These are phyloP conservation scores for Trematosphaeria pertusa DNA, from an alignment of 2,329 filamentous ascomycete species.

Conservation along the genomic window DNA sequence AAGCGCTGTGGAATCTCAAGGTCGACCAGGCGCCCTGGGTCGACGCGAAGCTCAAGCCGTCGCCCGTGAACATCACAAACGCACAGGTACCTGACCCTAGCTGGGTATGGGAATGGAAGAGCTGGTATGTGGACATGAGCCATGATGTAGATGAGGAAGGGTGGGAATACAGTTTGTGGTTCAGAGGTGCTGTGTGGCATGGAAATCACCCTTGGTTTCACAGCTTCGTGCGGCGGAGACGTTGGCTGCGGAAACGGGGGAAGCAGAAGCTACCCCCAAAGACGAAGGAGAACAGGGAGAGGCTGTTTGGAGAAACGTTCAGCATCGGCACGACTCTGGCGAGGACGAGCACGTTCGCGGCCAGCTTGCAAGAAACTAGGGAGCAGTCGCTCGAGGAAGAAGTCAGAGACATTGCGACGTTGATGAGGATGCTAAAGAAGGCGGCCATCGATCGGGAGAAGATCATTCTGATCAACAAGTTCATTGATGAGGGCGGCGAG, in stretches of 20 bases:
- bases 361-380: slow-evolving; percentile 24
- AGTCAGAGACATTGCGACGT: slow-evolving; percentile 68
- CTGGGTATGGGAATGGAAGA: slow-evolving; percentile 87
- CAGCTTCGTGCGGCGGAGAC: slow-evolving; percentile 87
- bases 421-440: slow-evolving; percentile 72
- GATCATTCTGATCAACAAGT: slow-evolving; percentile 80
- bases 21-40: slow-evolving; percentile 90
- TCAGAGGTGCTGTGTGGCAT: slow-evolving; percentile 74
- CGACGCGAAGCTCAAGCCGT: slow-evolving; percentile 63
- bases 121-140: slow-evolving; percentile 79
- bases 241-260: slow-evolving; percentile 84
- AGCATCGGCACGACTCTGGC: slow-evolving; percentile 46
- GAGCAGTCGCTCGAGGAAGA: slow-evolving; percentile 58
- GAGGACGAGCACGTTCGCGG: slow-evolving; percentile 48
- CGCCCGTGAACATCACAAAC: slow-evolving; percentile 76
- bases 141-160: slow-evolving; percentile 85
- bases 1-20: slow-evolving; percentile 74
- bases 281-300: slow-evolving; percentile 40
- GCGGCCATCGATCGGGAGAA: slow-evolving; percentile 90
- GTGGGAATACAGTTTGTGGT: slow-evolving; percentile 96
- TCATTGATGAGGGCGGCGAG: slow-evolving; percentile 73
- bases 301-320: slow-evolving; percentile 47
- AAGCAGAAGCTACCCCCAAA: slow-evolving; percentile 61
- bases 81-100: slow-evolving; percentile 93
- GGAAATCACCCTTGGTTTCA: slow-evolving; percentile 88